Evolutionary conservation across 139 green algal species (phyloP).

Genomic region (Astrephomene gubernaculifera): DNA sequence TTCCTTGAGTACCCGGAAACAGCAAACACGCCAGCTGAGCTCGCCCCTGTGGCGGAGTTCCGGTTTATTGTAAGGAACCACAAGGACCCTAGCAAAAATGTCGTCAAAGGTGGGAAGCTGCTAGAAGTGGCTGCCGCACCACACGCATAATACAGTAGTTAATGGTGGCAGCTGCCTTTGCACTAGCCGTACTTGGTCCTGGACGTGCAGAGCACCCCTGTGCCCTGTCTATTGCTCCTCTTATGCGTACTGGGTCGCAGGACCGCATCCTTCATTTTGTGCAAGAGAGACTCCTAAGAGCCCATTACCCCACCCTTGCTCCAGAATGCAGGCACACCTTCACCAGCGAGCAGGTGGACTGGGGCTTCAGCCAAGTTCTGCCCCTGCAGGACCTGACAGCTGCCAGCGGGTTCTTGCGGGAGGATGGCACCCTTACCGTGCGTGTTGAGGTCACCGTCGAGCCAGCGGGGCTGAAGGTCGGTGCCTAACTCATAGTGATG

Average conservation of each 20-base stretch:
- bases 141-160: no score
- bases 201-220: no score
- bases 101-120: slow-evolving; percentile 78
- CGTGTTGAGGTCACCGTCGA: slow-evolving; percentile 59
- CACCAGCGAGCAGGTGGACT: slow-evolving; percentile 76
- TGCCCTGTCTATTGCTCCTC: neutral
- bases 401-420: slow-evolving; percentile 71
- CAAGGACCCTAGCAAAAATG: slow-evolving; percentile 49
- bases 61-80: slow-evolving; percentile 85
- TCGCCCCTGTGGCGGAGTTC: slow-evolving; percentile 84
- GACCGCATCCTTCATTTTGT: neutral
- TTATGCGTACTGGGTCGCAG: neutral
- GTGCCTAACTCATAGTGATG: no score
- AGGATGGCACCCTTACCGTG: slow-evolving; percentile 47
- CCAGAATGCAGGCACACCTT: slow-evolving; percentile 83
- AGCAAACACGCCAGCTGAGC: slow-evolving; percentile 56
- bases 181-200: no score
- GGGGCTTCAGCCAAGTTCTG: slow-evolving; percentile 92
- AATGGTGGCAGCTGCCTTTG: no score
- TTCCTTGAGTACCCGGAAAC: slow-evolving; percentile 86
- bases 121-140: no score
- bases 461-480: no score
- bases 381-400: slow-evolving; percentile 58
- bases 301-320: no score
- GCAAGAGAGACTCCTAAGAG: no score